Base-by-base conservation (phyloP, 805 yeast species). In the Geotrichum ghanense region DNA sequence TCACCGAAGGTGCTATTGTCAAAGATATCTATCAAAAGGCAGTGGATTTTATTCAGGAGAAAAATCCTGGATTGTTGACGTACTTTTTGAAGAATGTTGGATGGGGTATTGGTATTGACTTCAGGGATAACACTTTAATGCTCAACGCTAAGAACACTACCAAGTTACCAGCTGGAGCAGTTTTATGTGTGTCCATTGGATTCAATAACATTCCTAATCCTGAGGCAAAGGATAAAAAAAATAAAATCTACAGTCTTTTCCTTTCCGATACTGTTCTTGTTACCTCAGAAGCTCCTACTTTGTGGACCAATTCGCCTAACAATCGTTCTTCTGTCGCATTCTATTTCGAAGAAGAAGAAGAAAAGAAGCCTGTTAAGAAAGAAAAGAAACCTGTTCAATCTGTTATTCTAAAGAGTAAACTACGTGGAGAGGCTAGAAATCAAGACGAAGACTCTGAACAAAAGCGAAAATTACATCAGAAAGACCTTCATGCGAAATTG, bases 41-140 rank as follows among this genome's bases (percentile, higher is more conserved):
- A 0, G 47, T 77, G n/a, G 75, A 70, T 10, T 81, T 64, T 54
- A 73, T 89, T 50, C 72, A 75, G 54, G 64, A 72, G 17, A 78
- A 78, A 50, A 74, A 76, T 53, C 84, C 94, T 1, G 85, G 79
- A 19, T 68, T 90, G 55, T 78, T 71, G 27, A 58, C 67, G 22
- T 69, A 75, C 56, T 82, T 88, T 54, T 73, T 88, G 43, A 83
- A 83, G 58, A 85, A 85, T 57, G 75, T 81, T 52, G 97, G 97
- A 45, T 85, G 92, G 75, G 70, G 85, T 48, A 81, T 85, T 48
- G 97, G 97, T 49, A 74, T 90, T 51, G 96, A 87, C 58, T 86
- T 85, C 59, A 75, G 95, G 64, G 96, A 88, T 62, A 73, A 89
- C 0, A 68, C 81, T 2, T 77, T 84, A 52, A 71, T 87, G 16